Evolutionary conservation across 441 rosid species (phyloP).

Genomic region (Populus tomentosa): DNA sequence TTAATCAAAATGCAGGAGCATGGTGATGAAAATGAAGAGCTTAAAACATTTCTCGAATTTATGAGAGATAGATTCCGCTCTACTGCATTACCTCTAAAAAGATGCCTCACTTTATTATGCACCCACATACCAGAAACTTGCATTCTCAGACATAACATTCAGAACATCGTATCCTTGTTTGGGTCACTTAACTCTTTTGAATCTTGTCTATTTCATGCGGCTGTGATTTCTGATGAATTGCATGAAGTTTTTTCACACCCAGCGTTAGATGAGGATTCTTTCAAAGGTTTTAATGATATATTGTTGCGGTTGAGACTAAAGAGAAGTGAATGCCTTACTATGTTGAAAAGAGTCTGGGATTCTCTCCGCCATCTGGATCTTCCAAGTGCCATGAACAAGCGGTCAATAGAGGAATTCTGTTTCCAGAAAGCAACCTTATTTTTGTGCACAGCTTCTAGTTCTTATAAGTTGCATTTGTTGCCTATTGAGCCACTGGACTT

Average conservation of each 20-base stretch:
- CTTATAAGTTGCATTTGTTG: constrained; percentile 19
- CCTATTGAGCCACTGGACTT: constrained; percentile 14
- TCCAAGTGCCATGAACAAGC: not conserved
- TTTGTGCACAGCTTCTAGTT: constrained; percentile 44
- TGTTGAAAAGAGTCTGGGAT: constrained; percentile 1
- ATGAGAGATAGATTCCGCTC: no score
- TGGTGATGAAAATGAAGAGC: not conserved
- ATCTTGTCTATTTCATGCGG: constrained; percentile 12
- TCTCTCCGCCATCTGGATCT: not conserved
- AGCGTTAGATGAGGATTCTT: not conserved
- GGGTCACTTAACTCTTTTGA: constrained; percentile 28
- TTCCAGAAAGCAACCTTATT: constrained; percentile 30
- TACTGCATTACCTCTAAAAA: no score
- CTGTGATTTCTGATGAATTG: constrained; percentile 14
- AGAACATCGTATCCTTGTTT: constrained; percentile 13
- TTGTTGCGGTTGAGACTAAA: not conserved
- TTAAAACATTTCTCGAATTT: no score
- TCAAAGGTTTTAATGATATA: not conserved
- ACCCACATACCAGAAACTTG: no score
- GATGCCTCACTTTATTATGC: no score
- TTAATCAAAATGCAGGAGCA: not conserved
- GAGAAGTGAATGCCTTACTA: constrained; percentile 11
- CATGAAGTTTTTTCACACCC: constrained; percentile 10
- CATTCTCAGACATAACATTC: not conserved
- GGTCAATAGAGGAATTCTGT: constrained; percentile 16